Evolutionary conservation across 495 filamentous ascomycete species (phyloP), one percentile per base, ranked within the genome.

Genomic region (Mycothermus thermophilus): DNA sequence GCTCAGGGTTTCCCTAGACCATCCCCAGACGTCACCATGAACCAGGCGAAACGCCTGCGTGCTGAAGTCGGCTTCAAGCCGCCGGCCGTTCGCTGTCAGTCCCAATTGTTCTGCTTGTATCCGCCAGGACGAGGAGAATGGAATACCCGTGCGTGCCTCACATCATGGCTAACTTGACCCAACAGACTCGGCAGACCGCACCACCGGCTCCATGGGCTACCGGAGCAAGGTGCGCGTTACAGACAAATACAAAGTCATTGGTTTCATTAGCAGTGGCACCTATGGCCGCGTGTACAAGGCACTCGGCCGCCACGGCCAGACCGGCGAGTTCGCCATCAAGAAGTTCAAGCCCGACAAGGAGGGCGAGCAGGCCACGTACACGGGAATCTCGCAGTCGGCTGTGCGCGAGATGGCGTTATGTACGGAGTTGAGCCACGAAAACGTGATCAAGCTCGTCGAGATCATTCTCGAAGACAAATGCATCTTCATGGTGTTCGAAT

Each of bases 291-390:
- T 99, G 9, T 99, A 96, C 71, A 99, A 96, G 54, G 90, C 90
- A 13, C 58, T 79, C 10, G 80, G 83, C 43, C 79, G 77, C 46
- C 77, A 87, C 58, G 65, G 62, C 40, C 65, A 67, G 41, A 47
- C 57, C 2, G 85, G 80, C 41, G 86, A 92, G 49, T 93, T 92
- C 55, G 88, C 88, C 35, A 96, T 96, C 61, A 96, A 96, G 59
- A 94, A 94, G 76, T 99, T 99, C 76, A 99, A 99, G 63, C 90
- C 90, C 24, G 90, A 99, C 60, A 96, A 96, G 63, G 90, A 99
- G 60, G 90, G 88, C 26, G 92, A 96, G 56, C 67, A 77, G 39
- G 69, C 93, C 32, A 80, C 92, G 43, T 99, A 99, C 58, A 93
- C 90, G 5, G 90, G 90, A 41, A 90, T 99, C 38, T 96, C 92